These are phyloP conservation scores for Yamadazyma diospyri DNA, from an alignment of 1,139 yeast genomes.

Conservation along the genomic window DNA sequence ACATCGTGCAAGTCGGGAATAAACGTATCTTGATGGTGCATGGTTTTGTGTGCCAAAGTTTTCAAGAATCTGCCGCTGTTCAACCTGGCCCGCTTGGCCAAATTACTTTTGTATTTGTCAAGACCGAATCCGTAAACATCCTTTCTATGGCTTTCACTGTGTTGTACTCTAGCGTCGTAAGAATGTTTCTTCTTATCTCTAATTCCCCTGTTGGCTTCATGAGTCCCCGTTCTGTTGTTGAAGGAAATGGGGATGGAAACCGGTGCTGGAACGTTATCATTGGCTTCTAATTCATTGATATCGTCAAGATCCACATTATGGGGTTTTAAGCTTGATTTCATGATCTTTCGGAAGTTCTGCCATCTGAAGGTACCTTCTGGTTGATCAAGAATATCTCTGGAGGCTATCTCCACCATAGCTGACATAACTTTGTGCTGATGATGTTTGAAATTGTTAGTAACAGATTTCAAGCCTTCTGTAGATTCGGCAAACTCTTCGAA, in stretches of 20 bases:
- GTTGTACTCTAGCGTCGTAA: slow-evolving; percentile 75
- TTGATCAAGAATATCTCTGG: slow-evolving; percentile 58
- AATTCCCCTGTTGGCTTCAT: slow-evolving; percentile 75
- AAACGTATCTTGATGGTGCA: slow-evolving; percentile 36
- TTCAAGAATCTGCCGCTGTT: slow-evolving; percentile 52
- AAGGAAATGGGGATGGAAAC: slow-evolving; percentile 59
- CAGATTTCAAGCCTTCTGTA: slow-evolving; percentile 39
- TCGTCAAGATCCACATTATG: slow-evolving; percentile 25
- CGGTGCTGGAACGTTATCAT: slow-evolving; percentile 29
- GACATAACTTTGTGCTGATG: slow-evolving; percentile 41
- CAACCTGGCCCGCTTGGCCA: slow-evolving; percentile 47
- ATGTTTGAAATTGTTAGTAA: slow-evolving; percentile 37
- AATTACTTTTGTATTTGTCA: slow-evolving; percentile 53
- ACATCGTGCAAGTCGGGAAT: slow-evolving; percentile 61
- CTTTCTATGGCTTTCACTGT: slow-evolving; percentile 54
- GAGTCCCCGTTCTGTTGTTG: slow-evolving; percentile 77
- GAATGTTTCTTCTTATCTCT: slow-evolving; percentile 81
- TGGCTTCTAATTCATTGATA: slow-evolving; percentile 26
- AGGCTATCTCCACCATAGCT: slow-evolving; percentile 71
- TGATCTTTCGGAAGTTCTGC: slow-evolving; percentile 32
- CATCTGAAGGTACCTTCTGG: slow-evolving; percentile 47
- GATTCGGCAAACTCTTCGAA: slow-evolving; percentile 55
- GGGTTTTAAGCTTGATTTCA: slow-evolving; percentile 18
- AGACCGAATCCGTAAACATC: slow-evolving; percentile 78
- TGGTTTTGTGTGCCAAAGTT: slow-evolving; percentile 50